Conservation (phyloP, 768 basidiomycete species). For the Termitomyces sp. region DNA sequence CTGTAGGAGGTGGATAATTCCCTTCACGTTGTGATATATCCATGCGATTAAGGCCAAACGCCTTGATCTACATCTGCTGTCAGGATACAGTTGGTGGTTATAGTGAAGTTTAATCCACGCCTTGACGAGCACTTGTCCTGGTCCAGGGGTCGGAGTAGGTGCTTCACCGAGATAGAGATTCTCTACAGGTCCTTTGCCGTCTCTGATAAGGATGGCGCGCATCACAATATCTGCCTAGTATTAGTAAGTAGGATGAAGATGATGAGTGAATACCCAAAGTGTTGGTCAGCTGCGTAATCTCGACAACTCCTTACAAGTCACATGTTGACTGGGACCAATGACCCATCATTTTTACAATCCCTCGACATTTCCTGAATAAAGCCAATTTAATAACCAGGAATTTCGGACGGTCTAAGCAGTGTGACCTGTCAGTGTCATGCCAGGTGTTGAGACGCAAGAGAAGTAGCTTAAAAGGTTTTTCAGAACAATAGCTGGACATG, state of each 20-base stretch:
- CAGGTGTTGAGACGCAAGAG: neutral
- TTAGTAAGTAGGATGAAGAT: neutral
- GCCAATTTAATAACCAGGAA: neutral
- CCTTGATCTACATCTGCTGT: constrained; percentile 47
- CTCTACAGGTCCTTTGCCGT: constrained; percentile 68
- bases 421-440: neutral
- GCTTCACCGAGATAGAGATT: constrained; percentile 74
- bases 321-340: neutral
- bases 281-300: neutral
- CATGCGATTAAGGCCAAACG: constrained; percentile 89
- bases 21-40: constrained; percentile 72
- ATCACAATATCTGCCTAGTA: constrained; percentile 29
- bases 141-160: constrained; percentile 50
- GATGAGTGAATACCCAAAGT: neutral
- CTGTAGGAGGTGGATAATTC: constrained; percentile 73
- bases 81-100: neutral
- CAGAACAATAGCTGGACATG: neutral
- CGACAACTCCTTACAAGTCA: neutral
- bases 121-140: constrained; percentile 75
- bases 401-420: neutral
- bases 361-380: too few relatives aligned
- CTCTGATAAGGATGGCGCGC: constrained; percentile 77
- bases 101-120: constrained; percentile 25
- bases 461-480: neutral
- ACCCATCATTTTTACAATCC: neutral